Evolutionary conservation across 2,329 filamentous ascomycete genomes (phyloP), one percentile per base, ranked within the genome.

Genomic region (Seiridium cupressi): DNA sequence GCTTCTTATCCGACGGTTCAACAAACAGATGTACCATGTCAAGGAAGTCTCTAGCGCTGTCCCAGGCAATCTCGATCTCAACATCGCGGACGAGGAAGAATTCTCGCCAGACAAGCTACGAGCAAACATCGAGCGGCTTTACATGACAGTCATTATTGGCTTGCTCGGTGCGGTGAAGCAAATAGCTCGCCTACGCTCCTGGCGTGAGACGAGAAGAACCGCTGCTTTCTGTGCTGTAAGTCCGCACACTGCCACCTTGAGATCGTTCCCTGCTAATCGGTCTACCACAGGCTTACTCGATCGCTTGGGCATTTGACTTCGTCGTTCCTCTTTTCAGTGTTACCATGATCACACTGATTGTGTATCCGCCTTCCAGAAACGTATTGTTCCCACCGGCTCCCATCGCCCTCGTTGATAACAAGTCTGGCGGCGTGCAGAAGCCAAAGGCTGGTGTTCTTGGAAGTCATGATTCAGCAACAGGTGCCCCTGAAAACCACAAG

Each of bases 41-140:
- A 92, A 90, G 71, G 86, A 89, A 35, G 84, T 88, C 7, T 66
- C 82, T 0, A 73, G 81, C 53, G 74, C 84, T 6, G 81, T 84
- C 1, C 82, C 89, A 1, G 90, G 89, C 5, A 85, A 87, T 11
- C 77, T 96, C 44, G 92, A 96, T 72, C 81, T 96, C 61, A 92
- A 93, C 66, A 89, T 92, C 59, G 88, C 91, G 4, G 89, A 93
- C 44, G 88, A 94, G 58, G 91, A 95, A 65, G 89, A 93, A 60
- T 95, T 95, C 72, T 91, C 89, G 0, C 91, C 92, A 0, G 91
- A 95, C 69, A 95, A 95, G 75, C 78, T 96, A 49, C 83, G 92
- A 9, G 85, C 88, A 2, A 92, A 90, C 57, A 72, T 95, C 3
- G 92, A 96, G 74, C 82, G 92, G 11, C 77, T 95, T 9, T 96